Base-by-base conservation (phyloP, 148 eudicot species). In the Amaranthus cruentus region DNA sequence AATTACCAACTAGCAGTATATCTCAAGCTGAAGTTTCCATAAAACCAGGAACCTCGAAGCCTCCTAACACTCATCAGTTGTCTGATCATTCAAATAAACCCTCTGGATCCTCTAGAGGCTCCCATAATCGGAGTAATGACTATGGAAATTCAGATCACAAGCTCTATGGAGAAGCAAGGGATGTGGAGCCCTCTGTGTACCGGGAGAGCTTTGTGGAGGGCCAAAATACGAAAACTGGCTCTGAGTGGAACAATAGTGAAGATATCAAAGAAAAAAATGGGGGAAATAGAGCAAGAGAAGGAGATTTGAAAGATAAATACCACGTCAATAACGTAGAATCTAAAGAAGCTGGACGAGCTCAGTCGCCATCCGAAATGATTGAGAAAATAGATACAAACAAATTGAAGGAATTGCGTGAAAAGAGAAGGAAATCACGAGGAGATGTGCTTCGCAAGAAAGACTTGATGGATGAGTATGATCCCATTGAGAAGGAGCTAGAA, bases 401-500 rank as follows among this genome's bases (percentile, higher is more conserved):
- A 81, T 72, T 92, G 60, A 95, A 89, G 81, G 97, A 96, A 56
- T 78, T 86, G 15, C 78, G 91, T 4, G 96, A 82, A 76, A 91
- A 89, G 75, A 79, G 90, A 79, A 88, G 81, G 83, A 95, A 92
- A 74, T 83, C 91, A 1, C 89, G 87, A 57, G 85, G 85, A 12
- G 97, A 90, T 56, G 54, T 76, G 9, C 59, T 86, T 74, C 85
- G 81, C 46, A 92, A 82, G 82, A 84, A 79, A 60, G 94, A 90
- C 73, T 71, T 81, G 55, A 65, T 84, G 80, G 99, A 92, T 80
- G 99, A 96, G 66, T 93, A 79, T 76, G 97, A 89, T 80, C 87
- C 92, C 51, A 91, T 96, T 66, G 86, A 90, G 82, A 90, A 96
- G 73, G 94, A 92, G 83, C 77, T 96, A 68, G 99, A 96, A 75